Conservation (phyloP, 2,329 filamentous ascomycete genomes). For the Dothideomycetes sp. region DNA sequence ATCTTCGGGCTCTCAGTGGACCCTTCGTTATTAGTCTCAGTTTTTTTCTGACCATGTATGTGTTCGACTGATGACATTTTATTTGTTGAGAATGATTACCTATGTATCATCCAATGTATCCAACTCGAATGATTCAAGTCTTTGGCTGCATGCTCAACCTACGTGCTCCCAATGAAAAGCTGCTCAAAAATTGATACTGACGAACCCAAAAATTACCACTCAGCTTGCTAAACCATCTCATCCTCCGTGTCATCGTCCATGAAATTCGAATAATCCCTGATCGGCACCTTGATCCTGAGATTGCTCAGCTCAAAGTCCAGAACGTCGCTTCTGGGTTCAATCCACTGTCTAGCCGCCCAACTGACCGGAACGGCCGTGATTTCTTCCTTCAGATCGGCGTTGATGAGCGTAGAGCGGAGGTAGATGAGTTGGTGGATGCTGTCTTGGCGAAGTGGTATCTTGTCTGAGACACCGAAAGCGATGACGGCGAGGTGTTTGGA, state of each 20-base stretch:
- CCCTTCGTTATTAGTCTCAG: no score
- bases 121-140: no score
- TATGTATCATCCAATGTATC: no score
- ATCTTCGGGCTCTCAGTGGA: no score
- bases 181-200: no score
- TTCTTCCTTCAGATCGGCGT: slow-evolving; percentile 33
- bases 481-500: slow-evolving; percentile 34
- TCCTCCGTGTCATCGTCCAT: slow-evolving; percentile 7
- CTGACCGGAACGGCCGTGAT: slow-evolving; percentile 36
- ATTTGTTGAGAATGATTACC: no score
- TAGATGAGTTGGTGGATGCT: slow-evolving; percentile 39
- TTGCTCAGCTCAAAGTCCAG: slow-evolving; percentile 36
- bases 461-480: slow-evolving; percentile 39
- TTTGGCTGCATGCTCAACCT: no score
- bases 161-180: no score
- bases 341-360: slow-evolving; percentile 37
- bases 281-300: slow-evolving; percentile 30
- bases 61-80: no score
- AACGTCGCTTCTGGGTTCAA: slow-evolving; percentile 38
- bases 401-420: slow-evolving; percentile 34
- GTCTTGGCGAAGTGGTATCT: slow-evolving; percentile 39
- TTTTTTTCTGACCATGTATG: no score
- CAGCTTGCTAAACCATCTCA: no score
- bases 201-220: no score
- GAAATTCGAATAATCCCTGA: slow-evolving; percentile 21